A percentile compares a stretch with the other conserved stretches of the same genome.
These are phyloP conservation scores for Ceratobasidium sp. DNA, from an alignment of 1,284 basidiomycete genomes.

Conservation along the genomic window DNA sequence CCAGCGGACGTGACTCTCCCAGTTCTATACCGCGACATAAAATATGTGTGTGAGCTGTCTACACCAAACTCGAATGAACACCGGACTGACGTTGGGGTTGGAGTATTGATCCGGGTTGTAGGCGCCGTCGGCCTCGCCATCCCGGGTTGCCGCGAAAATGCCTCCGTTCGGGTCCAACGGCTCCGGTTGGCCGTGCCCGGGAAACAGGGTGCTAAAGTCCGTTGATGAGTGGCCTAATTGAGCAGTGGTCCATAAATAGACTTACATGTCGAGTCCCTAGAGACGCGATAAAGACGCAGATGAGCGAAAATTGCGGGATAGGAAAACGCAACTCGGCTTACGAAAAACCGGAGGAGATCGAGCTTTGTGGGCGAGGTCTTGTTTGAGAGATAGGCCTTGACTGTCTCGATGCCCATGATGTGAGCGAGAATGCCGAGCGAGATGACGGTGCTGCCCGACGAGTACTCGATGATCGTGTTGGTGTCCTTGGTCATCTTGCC, in stretches of 20 bases:
- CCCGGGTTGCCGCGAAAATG: slow-evolving; percentile 41
- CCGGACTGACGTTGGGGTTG: slow-evolving; percentile 26
- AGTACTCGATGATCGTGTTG: slow-evolving; percentile 40
- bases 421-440: slow-evolving; percentile 42
- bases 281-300: neutral
- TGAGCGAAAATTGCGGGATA: neutral
- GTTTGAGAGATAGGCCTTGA: slow-evolving; percentile 41
- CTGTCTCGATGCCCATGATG: slow-evolving; percentile 42
- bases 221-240: neutral
- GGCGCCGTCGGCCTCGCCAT: slow-evolving; percentile 22
- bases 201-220: slow-evolving; percentile 27
- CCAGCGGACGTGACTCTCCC: slow-evolving; percentile 41
- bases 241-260: neutral
- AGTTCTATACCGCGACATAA: slow-evolving; percentile 18
- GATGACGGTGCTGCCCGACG: slow-evolving; percentile 43
- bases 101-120: slow-evolving; percentile 44
- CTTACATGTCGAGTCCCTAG: slow-evolving; percentile 42
- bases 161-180: slow-evolving; percentile 39
- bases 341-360: slow-evolving; percentile 41
- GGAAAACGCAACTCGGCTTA: neutral
- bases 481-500: slow-evolving; percentile 28
- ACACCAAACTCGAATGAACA: no score
- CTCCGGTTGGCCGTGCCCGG: slow-evolving; percentile 38
- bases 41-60: no score
- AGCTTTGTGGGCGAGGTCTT: slow-evolving; percentile 39